Conservation (phyloP, 306 rosid species). For the Mimosa bimucronata region DNA sequence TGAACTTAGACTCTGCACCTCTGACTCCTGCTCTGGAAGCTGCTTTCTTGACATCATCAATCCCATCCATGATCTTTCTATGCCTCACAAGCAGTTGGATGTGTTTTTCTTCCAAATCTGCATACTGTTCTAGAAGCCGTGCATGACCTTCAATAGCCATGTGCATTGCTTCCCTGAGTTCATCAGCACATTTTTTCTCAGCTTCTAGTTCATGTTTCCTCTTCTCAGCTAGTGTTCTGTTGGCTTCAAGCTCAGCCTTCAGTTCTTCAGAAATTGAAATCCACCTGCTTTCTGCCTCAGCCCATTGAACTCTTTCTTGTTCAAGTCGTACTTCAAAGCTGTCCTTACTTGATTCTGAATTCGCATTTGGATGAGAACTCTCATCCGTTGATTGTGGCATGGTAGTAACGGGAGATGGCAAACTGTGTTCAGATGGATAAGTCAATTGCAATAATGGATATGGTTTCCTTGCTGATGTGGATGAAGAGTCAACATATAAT, state of each 20-base stretch:
- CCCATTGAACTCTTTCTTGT: conserved; percentile 85
- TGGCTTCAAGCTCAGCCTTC: conserved; percentile 83
- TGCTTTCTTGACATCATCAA: conserved; percentile 93
- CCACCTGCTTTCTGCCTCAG: conserved; percentile 93
- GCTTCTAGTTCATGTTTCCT: conserved; percentile 73
- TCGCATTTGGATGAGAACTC: conserved; percentile 50
- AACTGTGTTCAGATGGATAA: conserved; percentile 54
- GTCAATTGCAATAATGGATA: conserved; percentile 69
- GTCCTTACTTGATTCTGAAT: conserved; percentile 55
- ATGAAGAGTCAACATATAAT: conserved; percentile 73
- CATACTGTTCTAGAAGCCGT: conserved; percentile 86
- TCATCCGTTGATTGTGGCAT: conserved; percentile 68
- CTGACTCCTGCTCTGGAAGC: conserved; percentile 91
- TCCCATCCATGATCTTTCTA: conserved; percentile 84
- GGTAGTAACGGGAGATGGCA: conserved; percentile 55
- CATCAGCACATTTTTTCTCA: conserved; percentile 84
- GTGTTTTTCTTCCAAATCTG: conserved; percentile 97
- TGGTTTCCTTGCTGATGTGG: conserved; percentile 57
- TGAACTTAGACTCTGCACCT: conserved; percentile 93
- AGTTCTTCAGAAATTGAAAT: conserved; percentile 86
- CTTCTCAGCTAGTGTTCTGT: conserved; percentile 71
- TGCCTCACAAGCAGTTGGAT: conserved; percentile 86
- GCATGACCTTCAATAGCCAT: conserved; percentile 91
- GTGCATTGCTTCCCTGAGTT: conserved; percentile 88
- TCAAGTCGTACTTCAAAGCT: conserved; percentile 60